Evolutionary conservation across 768 basidiomycete genomes (phyloP), one percentile per base, ranked within the genome.

Genomic region (Calocera viscosa): DNA sequence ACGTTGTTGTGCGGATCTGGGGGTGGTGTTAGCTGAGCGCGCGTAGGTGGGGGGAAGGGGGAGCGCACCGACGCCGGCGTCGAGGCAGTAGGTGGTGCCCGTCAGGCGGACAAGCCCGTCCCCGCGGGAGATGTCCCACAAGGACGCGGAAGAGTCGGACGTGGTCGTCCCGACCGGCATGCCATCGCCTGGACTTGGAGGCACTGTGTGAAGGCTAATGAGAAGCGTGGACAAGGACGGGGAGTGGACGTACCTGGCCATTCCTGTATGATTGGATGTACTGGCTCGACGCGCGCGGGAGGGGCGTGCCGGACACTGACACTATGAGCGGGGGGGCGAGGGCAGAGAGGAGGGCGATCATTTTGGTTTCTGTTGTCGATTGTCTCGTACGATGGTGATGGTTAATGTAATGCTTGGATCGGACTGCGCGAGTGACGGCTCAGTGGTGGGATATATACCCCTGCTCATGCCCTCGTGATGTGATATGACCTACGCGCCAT

Each of bases 81-180:
- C 70, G 22, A 71, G 53, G 40, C 70, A 71, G 53, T 66, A 71
- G 64, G 64, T 64, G 16, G 68, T 70, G 1, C 67, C 68, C 33
- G 38, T 41, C 49, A 70, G 39, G 34, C 63, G 64, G 33, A 70
- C 65, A 10, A 40, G 39, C 10, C 39, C 39, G 39, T 40, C 39
- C 11, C 39, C 39, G 10, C 11, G 39, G 39, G 11, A 10, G 39
- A 40, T 40, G 19, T 40, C 39, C 39, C 39, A 40, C n/a, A n/a
- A n/a, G 11, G 10, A 10, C 11, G 10, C 19, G 10, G 39, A 10
- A 19, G 11, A 10, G 11, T 10, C 39, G 19, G 11, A 40, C 19
- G 39, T 10, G 11, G 19, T 19, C 10, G 39, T 40, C 19, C 10
- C 39, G 39, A 40, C 39, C 10, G 39, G 39, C 19, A 19, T 40